Evolutionary conservation across 1,284 basidiomycete species (phyloP).

Genomic region (Mycosarcoma maydis): DNA sequence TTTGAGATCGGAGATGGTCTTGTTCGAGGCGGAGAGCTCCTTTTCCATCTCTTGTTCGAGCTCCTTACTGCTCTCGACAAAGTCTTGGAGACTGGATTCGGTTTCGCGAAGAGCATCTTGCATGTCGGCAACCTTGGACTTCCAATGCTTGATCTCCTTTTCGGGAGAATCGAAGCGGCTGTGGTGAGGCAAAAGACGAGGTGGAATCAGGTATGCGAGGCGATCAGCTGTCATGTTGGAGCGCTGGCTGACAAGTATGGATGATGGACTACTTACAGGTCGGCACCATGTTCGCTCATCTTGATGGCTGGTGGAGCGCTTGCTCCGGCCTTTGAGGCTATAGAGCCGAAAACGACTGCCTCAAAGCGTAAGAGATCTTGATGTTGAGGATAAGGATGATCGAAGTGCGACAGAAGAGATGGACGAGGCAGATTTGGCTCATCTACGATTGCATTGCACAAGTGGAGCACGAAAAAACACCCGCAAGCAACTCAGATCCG

Average conservation of each 20-base stretch:
- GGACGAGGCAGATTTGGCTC: too few species aligned
- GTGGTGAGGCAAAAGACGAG: not conserved
- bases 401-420: not conserved
- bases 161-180: conserved; percentile 54
- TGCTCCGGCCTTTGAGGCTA: conserved; percentile 14
- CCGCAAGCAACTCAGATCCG: too few species aligned
- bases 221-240: too few species aligned
- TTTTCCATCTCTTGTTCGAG: conserved; percentile 64
- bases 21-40: conserved; percentile 50
- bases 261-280: conserved; percentile 17
- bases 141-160: conserved; percentile 59
- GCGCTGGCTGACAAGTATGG: too few species aligned
- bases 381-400: not conserved
- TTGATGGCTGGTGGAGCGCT: conserved; percentile 15
- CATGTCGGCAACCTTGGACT: conserved; percentile 56
- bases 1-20: conserved; percentile 47
- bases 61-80: conserved; percentile 62
- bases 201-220: too few species aligned
- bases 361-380: not conserved
- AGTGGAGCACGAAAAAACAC: too few species aligned
- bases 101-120: conserved; percentile 59
- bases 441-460: not conserved
- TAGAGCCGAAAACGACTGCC: not conserved
- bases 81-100: conserved; percentile 59
- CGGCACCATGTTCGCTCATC: conserved; percentile 43